Evolutionary conservation across 768 basidiomycete genomes (phyloP).

Genomic region (Termitomyces sp.): DNA sequence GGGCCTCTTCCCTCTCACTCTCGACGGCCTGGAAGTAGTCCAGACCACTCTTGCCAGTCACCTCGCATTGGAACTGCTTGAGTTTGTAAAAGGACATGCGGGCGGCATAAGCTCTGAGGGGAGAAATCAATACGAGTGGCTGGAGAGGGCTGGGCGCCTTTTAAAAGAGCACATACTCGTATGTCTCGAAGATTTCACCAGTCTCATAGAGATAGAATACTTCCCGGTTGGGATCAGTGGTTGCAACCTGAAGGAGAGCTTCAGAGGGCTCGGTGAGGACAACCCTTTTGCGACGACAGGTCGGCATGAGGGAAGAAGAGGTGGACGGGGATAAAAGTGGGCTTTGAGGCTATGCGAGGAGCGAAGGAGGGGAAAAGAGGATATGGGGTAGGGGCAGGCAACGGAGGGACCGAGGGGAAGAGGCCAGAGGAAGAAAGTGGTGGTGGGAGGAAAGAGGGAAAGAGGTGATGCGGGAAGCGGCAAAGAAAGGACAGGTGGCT

Average conservation of each 20-base stretch:
- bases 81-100: constrained; percentile 93
- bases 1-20: constrained; percentile 86
- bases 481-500: constrained; percentile 62
- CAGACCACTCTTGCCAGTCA: constrained; percentile 88
- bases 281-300: constrained; percentile 86
- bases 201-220: constrained; percentile 94
- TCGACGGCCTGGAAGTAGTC: constrained; percentile 93
- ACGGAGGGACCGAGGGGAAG: constrained; percentile 6
- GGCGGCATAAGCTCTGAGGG: constrained; percentile 66
- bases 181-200: constrained; percentile 95
- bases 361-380: constrained; percentile 11
- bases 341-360: constrained; percentile 12
- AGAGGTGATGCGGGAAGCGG: constrained; percentile 48
- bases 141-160: constrained; percentile 19
- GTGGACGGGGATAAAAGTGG: constrained; percentile 15
- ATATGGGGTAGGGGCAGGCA: constrained; percentile 10
- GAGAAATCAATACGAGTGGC: constrained; percentile 10
- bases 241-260: constrained; percentile 57
- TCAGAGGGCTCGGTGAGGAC: constrained; percentile 80
- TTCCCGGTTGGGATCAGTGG: constrained; percentile 59
- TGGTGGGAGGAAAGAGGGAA: constrained; percentile 27
- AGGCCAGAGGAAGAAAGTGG: constrained; percentile 15
- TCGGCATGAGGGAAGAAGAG: constrained; percentile 54
- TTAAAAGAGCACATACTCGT: constrained; percentile 65
- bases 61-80: constrained; percentile 96